A percentile compares a stretch with the other conserved stretches of the same genome.
Evolutionary conservation across 441 rosid species (phyloP).

Genomic region (Adansonia grandidieri): DNA sequence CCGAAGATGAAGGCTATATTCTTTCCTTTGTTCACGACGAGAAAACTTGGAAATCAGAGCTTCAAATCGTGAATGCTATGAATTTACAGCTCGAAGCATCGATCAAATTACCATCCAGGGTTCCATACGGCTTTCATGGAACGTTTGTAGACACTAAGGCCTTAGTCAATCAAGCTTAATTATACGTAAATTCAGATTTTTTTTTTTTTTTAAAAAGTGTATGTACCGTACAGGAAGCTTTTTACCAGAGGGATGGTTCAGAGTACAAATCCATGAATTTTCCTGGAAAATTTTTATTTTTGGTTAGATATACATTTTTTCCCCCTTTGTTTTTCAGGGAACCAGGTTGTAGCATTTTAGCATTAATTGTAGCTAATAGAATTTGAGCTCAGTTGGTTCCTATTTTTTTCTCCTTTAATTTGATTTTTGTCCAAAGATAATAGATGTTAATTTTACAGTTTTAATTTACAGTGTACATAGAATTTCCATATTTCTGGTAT

Average conservation of each 20-base stretch:
- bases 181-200: slow-evolving; percentile 1
- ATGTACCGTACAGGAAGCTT: background rate
- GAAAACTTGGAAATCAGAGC: slow-evolving; percentile 63
- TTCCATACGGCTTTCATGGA: slow-evolving; percentile 85
- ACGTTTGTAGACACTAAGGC: slow-evolving; percentile 63
- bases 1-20: slow-evolving; percentile 70
- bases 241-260: slow-evolving; percentile 26
- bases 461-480: background rate
- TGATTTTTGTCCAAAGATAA: background rate
- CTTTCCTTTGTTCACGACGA: slow-evolving; percentile 74
- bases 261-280: slow-evolving; percentile 14
- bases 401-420: background rate
- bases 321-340: background rate
- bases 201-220: too few species aligned
- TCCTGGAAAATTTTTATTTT: background rate
- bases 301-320: too few species aligned
- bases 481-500: background rate
- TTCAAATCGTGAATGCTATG: slow-evolving; percentile 64
- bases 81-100: slow-evolving; percentile 59
- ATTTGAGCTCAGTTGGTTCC: slow-evolving; percentile 30
- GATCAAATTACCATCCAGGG: slow-evolving; percentile 68
- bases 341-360: slow-evolving; percentile 28
- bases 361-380: background rate
- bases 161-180: slow-evolving; percentile 48
- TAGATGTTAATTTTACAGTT: background rate